Evolutionary conservation across 371 early-diverging fungal genomes (phyloP).

Genomic region (Rhizopus delemar): DNA sequence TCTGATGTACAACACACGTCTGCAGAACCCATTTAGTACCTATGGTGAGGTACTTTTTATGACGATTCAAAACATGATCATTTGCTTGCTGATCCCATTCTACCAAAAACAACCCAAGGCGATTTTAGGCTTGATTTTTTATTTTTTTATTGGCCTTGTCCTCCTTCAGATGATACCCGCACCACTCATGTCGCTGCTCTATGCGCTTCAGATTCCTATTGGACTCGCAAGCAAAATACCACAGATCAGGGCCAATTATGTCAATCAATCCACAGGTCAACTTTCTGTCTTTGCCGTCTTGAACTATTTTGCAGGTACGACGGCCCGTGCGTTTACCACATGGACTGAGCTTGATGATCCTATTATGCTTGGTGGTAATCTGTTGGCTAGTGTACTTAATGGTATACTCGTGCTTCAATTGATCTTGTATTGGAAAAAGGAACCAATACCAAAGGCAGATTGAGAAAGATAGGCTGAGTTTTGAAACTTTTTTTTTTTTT

Average conservation of each 20-base stretch:
- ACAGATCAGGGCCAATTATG: constrained; percentile 80
- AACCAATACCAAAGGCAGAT: constrained; percentile 12
- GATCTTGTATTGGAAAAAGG: constrained; percentile 70
- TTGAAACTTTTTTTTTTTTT: neutral
- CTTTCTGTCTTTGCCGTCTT: constrained; percentile 86
- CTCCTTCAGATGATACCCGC: constrained; percentile 33
- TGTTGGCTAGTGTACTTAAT: constrained; percentile 75
- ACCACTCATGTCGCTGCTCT: constrained; percentile 61
- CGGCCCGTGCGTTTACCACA: constrained; percentile 91
- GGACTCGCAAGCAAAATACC: constrained; percentile 80
- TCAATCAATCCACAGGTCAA: constrained; percentile 84
- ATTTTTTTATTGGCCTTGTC: constrained; percentile 1
- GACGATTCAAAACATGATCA: constrained; percentile 74
- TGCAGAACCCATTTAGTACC: constrained; percentile 86
- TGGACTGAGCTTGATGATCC: constrained; percentile 84
- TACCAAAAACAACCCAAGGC: constrained; percentile 32
- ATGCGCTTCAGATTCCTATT: constrained; percentile 81
- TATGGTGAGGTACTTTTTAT: constrained; percentile 86
- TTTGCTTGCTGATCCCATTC: constrained; percentile 66
- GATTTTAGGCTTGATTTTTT: neutral
- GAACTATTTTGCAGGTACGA: constrained; percentile 80
- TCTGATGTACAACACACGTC: constrained; percentile 82
- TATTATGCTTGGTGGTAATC: constrained; percentile 69
- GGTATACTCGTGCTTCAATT: constrained; percentile 82
- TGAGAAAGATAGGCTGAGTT: neutral